Conservation (phyloP, 2,329 filamentous ascomycete genomes). For the Aureobasidium melanogenum region DNA sequence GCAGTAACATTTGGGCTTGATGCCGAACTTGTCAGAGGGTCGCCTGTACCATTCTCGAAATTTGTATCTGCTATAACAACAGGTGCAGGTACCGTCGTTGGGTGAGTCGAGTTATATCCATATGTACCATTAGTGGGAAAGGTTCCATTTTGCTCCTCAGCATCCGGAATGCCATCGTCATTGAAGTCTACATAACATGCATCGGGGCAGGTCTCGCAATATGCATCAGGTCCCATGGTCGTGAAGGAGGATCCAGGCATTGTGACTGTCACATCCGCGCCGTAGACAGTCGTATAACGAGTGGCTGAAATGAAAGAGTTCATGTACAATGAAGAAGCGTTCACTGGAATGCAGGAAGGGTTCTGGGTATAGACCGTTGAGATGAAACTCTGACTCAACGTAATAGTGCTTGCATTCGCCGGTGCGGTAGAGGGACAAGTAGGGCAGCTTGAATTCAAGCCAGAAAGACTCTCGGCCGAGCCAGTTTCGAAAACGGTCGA, state of each 20-base stretch:
- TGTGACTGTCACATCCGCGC: background rate
- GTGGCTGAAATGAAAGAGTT: background rate
- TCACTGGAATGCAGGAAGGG: background rate
- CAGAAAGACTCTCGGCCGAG: background rate
- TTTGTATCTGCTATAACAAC: background rate
- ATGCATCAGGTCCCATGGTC: background rate
- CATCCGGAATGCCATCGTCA: background rate
- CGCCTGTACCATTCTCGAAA: slow-evolving; percentile 1
- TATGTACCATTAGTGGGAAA: background rate
- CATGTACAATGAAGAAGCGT: background rate
- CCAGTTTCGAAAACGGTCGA: background rate
- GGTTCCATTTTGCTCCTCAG: background rate
- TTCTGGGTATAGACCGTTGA: background rate
- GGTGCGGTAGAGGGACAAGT: background rate
- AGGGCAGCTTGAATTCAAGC: background rate
- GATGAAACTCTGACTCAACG: background rate
- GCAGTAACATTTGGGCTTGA: background rate
- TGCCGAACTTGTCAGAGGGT: background rate
- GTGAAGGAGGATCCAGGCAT: background rate
- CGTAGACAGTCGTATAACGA: slow-evolving; percentile 1
- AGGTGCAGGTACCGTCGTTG: background rate
- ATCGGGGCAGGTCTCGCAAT: background rate
- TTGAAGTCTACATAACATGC: slow-evolving; percentile 2
- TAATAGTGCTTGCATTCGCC: background rate
- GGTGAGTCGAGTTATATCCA: background rate